phyloP scores from a whole-genome alignment of 768 basidiomycete genomes.

The Boletus fagicola region DNA sequence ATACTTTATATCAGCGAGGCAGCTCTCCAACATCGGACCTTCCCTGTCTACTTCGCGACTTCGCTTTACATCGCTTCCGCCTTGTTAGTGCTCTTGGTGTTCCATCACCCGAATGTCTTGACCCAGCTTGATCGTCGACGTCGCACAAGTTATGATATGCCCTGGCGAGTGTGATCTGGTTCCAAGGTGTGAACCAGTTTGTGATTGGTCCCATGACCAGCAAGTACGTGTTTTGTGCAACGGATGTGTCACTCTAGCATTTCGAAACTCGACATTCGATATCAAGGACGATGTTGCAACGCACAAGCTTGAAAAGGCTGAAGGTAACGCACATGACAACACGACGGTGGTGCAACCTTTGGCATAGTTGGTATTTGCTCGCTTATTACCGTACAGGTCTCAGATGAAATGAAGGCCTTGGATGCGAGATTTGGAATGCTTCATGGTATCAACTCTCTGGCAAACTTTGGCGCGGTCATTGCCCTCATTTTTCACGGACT shows the following conservation, averaged over 20 bases:
- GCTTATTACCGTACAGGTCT: conserved; percentile 45
- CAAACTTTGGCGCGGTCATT: conserved; percentile 60
- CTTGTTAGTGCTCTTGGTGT: conserved; percentile 58
- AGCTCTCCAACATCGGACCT: conserved; percentile 69
- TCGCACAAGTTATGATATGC: conserved; percentile 65
- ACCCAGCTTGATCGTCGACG: conserved; percentile 52
- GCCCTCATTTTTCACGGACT: conserved; percentile 66
- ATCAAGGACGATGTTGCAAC: conserved; percentile 68
- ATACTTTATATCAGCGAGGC: conserved; percentile 47
- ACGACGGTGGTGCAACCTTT: conserved; percentile 48
- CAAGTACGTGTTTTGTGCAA: conserved; percentile 43
- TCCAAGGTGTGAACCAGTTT: conserved; percentile 62
- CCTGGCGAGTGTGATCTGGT: conserved; percentile 41
- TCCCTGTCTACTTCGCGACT: conserved; percentile 70
- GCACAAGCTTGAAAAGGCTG: conserved; percentile 74
- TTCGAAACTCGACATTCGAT: neutral
- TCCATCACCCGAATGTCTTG: conserved; percentile 55
- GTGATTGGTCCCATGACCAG: conserved; percentile 71
- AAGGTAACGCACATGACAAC: conserved; percentile 66
- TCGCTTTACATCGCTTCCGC: conserved; percentile 53
- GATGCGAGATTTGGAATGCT: conserved; percentile 64
- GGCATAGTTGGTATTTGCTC: conserved; percentile 4
- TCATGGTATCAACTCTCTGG: conserved; percentile 68
- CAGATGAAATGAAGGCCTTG: conserved; percentile 64
- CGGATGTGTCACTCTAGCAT: neutral